Conservation (phyloP, 805 yeast species). For the Hanseniaspora singularis region DNA sequence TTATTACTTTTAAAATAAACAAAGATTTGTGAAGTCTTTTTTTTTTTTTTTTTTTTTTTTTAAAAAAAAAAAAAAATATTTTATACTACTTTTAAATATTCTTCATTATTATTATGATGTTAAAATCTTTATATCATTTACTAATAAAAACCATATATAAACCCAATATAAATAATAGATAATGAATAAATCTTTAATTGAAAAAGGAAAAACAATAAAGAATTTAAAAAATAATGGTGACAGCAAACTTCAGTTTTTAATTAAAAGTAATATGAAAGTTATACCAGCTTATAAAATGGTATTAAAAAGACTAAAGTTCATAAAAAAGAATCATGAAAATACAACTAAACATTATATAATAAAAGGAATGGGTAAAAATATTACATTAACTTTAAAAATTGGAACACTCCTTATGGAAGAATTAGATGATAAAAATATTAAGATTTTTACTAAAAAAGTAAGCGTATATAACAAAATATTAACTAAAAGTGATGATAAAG, state of each 20-base stretch:
- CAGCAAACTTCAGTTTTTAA: neutral
- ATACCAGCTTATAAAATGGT: slow-evolving; percentile 14
- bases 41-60: too few relatives aligned
- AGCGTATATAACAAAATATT: slow-evolving; percentile 8
- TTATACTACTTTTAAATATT: too few relatives aligned
- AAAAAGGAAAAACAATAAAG: slow-evolving; percentile 68
- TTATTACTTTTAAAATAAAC: too few relatives aligned
- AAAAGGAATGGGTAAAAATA: slow-evolving; percentile 14
- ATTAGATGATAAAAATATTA: slow-evolving; percentile 3
- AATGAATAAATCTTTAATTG: slow-evolving; percentile 39
- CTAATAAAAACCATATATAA: too few relatives aligned
- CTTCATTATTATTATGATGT: too few relatives aligned
- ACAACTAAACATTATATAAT: slow-evolving; percentile 3
- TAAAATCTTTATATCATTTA: too few relatives aligned
- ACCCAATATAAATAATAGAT: too few relatives aligned
- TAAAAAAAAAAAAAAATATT: too few relatives aligned
- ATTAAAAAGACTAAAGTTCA: slow-evolving; percentile 18
- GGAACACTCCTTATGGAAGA: slow-evolving; percentile 7
- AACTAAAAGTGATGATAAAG: neutral
- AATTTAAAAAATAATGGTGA: slow-evolving; percentile 57
- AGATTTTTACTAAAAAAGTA: slow-evolving; percentile 8
- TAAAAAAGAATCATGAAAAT: slow-evolving; percentile 10
- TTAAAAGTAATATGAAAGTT: slow-evolving; percentile 11
- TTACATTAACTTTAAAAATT: slow-evolving; percentile 1
- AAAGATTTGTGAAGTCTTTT: too few relatives aligned